Evolutionary conservation across 2,329 filamentous ascomycete species (phyloP), one percentile per base, ranked within the genome.

Genomic region (Xylariaceae sp.): DNA sequence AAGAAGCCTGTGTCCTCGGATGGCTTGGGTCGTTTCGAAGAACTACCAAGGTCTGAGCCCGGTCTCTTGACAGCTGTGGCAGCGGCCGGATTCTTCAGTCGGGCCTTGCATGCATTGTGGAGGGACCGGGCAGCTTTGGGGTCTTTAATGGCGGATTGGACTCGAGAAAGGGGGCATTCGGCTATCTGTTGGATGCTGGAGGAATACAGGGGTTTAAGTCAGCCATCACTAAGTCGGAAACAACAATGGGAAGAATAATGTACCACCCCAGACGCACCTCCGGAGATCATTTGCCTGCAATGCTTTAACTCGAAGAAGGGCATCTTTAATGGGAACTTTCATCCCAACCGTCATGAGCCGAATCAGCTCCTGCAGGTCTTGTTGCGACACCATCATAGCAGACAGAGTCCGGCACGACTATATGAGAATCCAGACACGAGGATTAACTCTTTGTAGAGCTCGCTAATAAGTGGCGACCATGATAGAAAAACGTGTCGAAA

Each of bases 341-440:
- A 70, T 86, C 50, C 83, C 81, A 45, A 79, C 77, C 2, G 82
- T 87, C 62, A 87, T 73, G 52, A 87, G 76, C 45, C 83, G 82
- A 50, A 87, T 75, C 16, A 87, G 77, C 65, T 85, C 84, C 63
- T 87, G 83, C 20, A 87, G 71, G 61, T 87, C 84, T 57, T 82
- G 78, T 60, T 85, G 81, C 1, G 79, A 75, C 7, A 81, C 77
- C 82, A 85, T 85, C 2, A 18, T 60, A 3, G 49, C 23, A 44
- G 43, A 41, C 19, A 20, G 41, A 26, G 40, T 51, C 4, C n/a
- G 20, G 14, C 6, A n/a, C n/a, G 18, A 18, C 20, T 45, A 12
- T 37, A 41, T 9, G 20, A 20, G 14, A 23, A 20, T 18, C 7
- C 20, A 20, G 29, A 16, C 21, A 16, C 6, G 41, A 45, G 19